These are phyloP conservation scores for Mucor lusitanicus DNA, from an alignment of 371 early-diverging fungal genomes.

Conservation along the genomic window DNA sequence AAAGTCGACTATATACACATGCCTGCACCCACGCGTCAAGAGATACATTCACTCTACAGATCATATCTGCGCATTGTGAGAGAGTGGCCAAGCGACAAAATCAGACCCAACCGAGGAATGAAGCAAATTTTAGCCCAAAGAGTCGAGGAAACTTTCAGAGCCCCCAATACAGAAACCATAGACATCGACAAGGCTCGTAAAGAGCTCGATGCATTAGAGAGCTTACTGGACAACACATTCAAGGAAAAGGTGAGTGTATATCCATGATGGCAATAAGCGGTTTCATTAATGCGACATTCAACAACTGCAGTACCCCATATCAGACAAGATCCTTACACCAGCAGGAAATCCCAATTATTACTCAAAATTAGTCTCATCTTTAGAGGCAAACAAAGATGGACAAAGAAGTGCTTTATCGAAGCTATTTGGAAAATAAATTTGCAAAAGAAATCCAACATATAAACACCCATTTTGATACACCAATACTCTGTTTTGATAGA, in stretches of 20 bases:
- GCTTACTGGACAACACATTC: constrained; percentile 52
- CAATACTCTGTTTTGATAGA: too few species aligned
- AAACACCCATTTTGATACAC: too few species aligned
- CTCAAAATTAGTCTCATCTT: constrained; percentile 49
- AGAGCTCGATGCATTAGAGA: constrained; percentile 55
- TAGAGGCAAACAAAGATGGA: constrained; percentile 53
- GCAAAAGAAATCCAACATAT: too few species aligned
- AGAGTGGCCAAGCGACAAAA: constrained; percentile 63
- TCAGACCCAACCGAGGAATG: constrained; percentile 63
- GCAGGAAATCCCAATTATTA: constrained; percentile 67
- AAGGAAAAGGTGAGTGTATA: constrained; percentile 52
- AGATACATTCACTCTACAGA: constrained; percentile 49
- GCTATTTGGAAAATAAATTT: constrained; percentile 21
- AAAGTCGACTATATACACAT: not conserved
- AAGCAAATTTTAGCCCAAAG: constrained; percentile 56
- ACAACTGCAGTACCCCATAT: constrained; percentile 53
- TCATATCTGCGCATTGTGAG: constrained; percentile 54
- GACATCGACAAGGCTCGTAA: constrained; percentile 38
- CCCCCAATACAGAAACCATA: constrained; percentile 20
- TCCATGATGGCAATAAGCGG: not conserved
- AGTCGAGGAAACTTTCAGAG: constrained; percentile 55
- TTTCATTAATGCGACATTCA: not conserved
- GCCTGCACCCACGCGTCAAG: constrained; percentile 20
- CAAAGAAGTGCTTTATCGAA: constrained; percentile 37
- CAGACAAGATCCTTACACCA: constrained; percentile 57